These are phyloP conservation scores for Moesziomyces sp. DNA, from an alignment of 1,284 basidiomycete species.

Conservation along the genomic window DNA sequence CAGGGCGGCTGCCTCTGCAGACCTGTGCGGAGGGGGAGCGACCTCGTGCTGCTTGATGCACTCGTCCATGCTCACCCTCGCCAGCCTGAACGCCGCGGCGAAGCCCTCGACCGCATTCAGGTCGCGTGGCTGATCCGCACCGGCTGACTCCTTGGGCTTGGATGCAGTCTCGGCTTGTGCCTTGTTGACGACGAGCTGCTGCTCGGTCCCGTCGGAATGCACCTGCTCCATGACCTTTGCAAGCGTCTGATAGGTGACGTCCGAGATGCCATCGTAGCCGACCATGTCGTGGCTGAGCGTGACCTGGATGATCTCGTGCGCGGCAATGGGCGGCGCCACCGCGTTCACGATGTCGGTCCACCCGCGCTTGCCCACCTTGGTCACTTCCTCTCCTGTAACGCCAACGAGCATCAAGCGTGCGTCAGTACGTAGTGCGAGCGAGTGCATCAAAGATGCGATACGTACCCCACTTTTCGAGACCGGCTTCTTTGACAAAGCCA, in stretches of 20 bases:
- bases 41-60: conserved; percentile 79
- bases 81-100: conserved; percentile 81
- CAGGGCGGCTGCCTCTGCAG: conserved; percentile 36
- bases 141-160: conserved; percentile 27
- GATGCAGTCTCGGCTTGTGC: conserved; percentile 38
- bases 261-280: conserved; percentile 93
- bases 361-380: conserved; percentile 56
- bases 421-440: background rate
- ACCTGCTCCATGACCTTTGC: conserved; percentile 64
- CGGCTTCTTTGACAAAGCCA: conserved; percentile 58
- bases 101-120: conserved; percentile 85
- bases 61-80: conserved; percentile 77
- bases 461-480: conserved; percentile 54
- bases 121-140: conserved; percentile 71
- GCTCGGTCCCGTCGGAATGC: conserved; percentile 42
- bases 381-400: conserved; percentile 50
- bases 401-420: background rate
- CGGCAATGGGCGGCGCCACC: conserved; percentile 96
- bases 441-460: background rate
- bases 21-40: conserved; percentile 18
- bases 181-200: conserved; percentile 63
- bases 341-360: conserved; percentile 84
- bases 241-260: conserved; percentile 80
- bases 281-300: conserved; percentile 91
- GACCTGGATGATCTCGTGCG: conserved; percentile 96